Base-by-base conservation (phyloP, 108 stramenopile genomes). In the Craspedostauros australis region DNA sequence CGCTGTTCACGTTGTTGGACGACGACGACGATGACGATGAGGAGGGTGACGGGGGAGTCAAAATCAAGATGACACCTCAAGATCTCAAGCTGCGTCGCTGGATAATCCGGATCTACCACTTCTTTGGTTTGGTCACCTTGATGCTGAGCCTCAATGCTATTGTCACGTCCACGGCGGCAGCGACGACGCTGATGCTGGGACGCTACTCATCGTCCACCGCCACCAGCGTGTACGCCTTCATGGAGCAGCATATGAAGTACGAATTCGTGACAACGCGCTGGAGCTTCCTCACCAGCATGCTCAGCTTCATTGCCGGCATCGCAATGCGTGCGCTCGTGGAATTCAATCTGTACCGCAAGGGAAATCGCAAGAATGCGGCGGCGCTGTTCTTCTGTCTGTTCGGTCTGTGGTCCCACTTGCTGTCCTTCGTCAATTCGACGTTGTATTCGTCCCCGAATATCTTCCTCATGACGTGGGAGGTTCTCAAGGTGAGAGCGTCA, bases 241-340 rank as follows among this genome's bases (percentile, higher is more conserved):
- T 60, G 34, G 23, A 20, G 50, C 16, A 44, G 14, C 36, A 39
- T 9, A 20, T 52, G n/a, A 14, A n/a, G 2, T 63, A 54, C 25
- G 62, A 63, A 32, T 63, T 63, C 21, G 15, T 54, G 33, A 33
- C 44, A 18, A 48, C 62, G 11, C 62, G 49, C 3, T 54, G 52
- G 52, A 46, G 31, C 30, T 63, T 63, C 26, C 30, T 54, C 3
- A 25, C 46, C 14, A 26, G 53, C 23, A 25, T 54, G 21, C 28
- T 63, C 14, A 25, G 23, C 18, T 63, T 63, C 46, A 14, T 63
- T 12, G 7, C 6, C 21, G 25, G 25, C 2, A 28, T 63, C 21
- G 24, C 40, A 20, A 54, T 21, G 3, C 15, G 62, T 4, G 26
- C 53, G 3, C 19, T 63, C 14, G 9, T 63, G 11, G 54, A 54